Percentiles rank a stretch among this genome's conserved stretches.
These are phyloP conservation scores for Physaria fendleri DNA, from an alignment of 345 rosid species.

Conservation along the genomic window DNA sequence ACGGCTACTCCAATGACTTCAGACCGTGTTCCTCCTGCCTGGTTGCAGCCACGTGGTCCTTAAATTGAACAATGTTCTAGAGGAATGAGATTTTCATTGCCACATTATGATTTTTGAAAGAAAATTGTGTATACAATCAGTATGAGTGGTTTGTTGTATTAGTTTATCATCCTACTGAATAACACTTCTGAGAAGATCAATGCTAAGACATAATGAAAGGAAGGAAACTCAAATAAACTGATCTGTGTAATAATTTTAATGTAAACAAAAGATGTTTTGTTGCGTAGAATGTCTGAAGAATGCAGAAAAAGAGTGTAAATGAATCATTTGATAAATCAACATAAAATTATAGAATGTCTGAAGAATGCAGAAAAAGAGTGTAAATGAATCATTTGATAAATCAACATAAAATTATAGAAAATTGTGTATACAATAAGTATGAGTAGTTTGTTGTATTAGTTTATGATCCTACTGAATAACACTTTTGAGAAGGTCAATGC, in stretches of 20 bases:
- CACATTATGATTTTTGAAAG: background rate
- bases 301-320: conserved; percentile 14
- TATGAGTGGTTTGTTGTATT: conserved; percentile 12
- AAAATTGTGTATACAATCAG: background rate
- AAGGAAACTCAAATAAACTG: background rate
- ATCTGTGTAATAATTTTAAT: background rate
- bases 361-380: conserved; percentile 14
- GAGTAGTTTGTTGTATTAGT: no score
- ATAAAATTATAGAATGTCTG: conserved; percentile 4
- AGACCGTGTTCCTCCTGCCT: conserved; percentile 37
- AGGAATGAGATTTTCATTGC: background rate
- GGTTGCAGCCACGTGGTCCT: conserved; percentile 27
- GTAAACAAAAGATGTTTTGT: conserved; percentile 17
- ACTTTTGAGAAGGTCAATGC: no score
- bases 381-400: conserved; percentile 13
- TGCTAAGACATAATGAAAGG: background rate
- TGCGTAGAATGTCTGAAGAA: background rate
- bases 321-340: conserved; percentile 10
- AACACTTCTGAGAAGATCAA: no score
- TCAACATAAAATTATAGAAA: conserved; percentile 8
- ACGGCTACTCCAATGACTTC: conserved; percentile 23
- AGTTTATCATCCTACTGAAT: no score
- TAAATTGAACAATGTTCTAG: background rate
- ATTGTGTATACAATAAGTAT: no score
- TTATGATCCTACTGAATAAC: no score